phyloP scores from a whole-genome alignment of 441 rosid species.

The Heliophila coronopifolia region DNA sequence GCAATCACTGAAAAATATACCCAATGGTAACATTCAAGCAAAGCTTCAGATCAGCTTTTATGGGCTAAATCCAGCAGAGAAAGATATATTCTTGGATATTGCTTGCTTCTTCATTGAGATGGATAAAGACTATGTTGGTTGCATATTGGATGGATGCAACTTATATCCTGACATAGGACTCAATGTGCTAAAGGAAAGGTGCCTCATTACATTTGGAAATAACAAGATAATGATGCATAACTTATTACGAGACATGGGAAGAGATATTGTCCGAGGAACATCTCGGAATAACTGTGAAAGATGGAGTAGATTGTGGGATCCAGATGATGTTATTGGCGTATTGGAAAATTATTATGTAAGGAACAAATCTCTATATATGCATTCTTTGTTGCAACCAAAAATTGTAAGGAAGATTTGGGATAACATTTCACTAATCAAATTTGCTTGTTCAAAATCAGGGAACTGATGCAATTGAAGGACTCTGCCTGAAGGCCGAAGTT shows the following conservation, averaged over 20 bases:
- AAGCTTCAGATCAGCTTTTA: constrained; percentile 30
- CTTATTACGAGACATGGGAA: constrained; percentile 22
- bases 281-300: neutral
- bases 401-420: neutral
- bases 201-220: constrained; percentile 6
- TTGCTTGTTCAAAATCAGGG: constrained; percentile 27
- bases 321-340: neutral
- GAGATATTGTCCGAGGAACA: neutral
- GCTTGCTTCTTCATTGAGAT: constrained; percentile 30
- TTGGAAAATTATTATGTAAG: neutral
- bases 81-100: constrained; percentile 31
- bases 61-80: neutral
- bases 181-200: constrained; percentile 4
- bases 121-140: constrained; percentile 5
- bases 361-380: neutral
- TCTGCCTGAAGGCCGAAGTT: constrained; percentile 7
- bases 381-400: neutral
- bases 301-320: constrained; percentile 23
- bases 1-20: neutral
- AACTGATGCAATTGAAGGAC: constrained; percentile 22
- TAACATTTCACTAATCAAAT: neutral
- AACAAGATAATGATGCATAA: constrained; percentile 23
- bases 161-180: constrained; percentile 8
- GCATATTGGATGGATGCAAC: constrained; percentile 23
- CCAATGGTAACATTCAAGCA: constrained; percentile 11